Conservation (phyloP, 768 basidiomycete genomes). For the Naganishia antarctica region DNA sequence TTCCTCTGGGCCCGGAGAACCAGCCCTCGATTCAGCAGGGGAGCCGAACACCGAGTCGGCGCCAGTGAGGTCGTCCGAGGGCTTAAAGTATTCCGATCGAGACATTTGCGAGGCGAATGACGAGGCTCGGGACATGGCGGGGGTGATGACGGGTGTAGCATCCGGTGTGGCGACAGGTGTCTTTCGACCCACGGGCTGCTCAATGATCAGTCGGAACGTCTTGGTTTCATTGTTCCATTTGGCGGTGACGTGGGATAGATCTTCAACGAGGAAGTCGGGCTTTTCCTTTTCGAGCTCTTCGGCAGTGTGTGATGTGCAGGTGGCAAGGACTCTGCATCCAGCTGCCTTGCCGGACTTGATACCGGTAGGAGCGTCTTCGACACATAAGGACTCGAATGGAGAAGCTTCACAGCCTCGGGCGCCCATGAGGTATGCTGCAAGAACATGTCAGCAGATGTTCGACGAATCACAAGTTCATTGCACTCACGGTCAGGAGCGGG, state of each 20-base stretch:
- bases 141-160: slow-evolving; percentile 47
- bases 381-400: slow-evolving; percentile 66
- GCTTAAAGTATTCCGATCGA: slow-evolving; percentile 33
- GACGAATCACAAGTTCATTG: slow-evolving; percentile 38
- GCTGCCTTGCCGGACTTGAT: slow-evolving; percentile 68
- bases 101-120: slow-evolving; percentile 39
- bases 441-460: background rate
- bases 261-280: slow-evolving; percentile 50
- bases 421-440: slow-evolving; percentile 62
- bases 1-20: slow-evolving; percentile 34
- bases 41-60: slow-evolving; percentile 47
- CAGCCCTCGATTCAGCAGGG: slow-evolving; percentile 37
- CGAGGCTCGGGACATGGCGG: slow-evolving; percentile 40
- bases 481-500: slow-evolving; percentile 65
- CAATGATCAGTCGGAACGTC: slow-evolving; percentile 44
- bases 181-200: slow-evolving; percentile 45
- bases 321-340: slow-evolving; percentile 69
- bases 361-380: slow-evolving; percentile 88
- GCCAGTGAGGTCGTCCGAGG: slow-evolving; percentile 46
- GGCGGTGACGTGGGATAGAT: slow-evolving; percentile 47
- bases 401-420: slow-evolving; percentile 61
- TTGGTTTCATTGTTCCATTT: slow-evolving; percentile 43
- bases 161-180: slow-evolving; percentile 44
- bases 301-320: slow-evolving; percentile 71
- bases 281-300: slow-evolving; percentile 54